Conservation (phyloP, 441 rosid genomes). For the Gossypium gossypioides region DNA sequence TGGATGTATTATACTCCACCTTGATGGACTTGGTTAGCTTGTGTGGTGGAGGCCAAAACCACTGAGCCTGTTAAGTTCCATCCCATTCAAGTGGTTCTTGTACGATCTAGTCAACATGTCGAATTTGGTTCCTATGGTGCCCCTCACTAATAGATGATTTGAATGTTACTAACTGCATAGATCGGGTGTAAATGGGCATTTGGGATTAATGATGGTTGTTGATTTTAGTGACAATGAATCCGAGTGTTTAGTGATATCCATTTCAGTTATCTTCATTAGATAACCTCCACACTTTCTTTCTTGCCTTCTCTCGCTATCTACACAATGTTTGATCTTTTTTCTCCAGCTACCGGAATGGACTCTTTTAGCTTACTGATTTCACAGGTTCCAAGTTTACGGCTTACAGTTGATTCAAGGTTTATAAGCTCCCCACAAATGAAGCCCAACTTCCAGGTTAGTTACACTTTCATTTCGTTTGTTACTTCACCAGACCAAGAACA, state of each 20-base stretch:
- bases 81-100: background rate
- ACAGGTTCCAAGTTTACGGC: background rate
- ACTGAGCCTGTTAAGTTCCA: conserved; percentile 12
- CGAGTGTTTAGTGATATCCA: background rate
- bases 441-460: background rate
- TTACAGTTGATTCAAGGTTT: background rate
- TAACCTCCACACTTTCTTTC: background rate
- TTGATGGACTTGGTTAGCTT: conserved; percentile 73
- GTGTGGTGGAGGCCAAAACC: conserved; percentile 47
- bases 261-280: background rate
- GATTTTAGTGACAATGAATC: background rate
- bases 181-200: background rate
- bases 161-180: background rate
- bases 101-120: background rate
- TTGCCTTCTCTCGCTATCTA: background rate
- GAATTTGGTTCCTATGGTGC: background rate
- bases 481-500: background rate
- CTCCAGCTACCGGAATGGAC: background rate
- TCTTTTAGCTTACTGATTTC: background rate
- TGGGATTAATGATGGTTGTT: background rate
- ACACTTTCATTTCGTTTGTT: background rate
- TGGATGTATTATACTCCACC: conserved; percentile 53
- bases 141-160: background rate
- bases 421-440: background rate
- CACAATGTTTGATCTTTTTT: background rate